These are phyloP conservation scores for Stemphylium beticola DNA, from an alignment of 2,329 filamentous ascomycete genomes.

Conservation along the genomic window DNA sequence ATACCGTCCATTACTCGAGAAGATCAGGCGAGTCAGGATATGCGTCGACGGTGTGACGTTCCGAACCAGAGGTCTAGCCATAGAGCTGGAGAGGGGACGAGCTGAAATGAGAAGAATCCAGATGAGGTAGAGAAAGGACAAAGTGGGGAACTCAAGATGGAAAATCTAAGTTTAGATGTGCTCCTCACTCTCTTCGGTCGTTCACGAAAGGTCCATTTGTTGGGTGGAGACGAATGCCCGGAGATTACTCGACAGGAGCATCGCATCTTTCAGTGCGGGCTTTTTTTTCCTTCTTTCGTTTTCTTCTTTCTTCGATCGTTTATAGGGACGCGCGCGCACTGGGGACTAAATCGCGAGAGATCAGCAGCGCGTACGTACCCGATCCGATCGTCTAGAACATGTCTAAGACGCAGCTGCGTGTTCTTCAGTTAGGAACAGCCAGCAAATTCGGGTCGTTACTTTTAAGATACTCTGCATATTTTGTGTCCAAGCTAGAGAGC, in stretches of 20 bases:
- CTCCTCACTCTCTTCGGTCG: not conserved
- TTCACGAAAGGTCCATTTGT: not conserved
- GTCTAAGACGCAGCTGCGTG: no score
- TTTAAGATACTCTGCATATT: not conserved
- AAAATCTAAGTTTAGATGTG: not conserved
- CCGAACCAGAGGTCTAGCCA: slow-evolving; percentile 34
- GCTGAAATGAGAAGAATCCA: slow-evolving; percentile 38
- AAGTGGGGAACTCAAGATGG: not conserved
- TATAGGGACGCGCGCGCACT: no score
- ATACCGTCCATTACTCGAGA: slow-evolving; percentile 36
- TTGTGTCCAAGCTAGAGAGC: slow-evolving; percentile 1
- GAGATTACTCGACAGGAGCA: slow-evolving; percentile 1
- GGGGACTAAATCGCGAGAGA: no score
- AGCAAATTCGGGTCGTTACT: no score
- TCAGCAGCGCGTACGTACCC: no score
- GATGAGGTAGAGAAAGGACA: slow-evolving; percentile 21
- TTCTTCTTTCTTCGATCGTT: not conserved
- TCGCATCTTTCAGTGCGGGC: not conserved
- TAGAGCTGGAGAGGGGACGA: slow-evolving; percentile 43
- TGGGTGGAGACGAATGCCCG: not conserved
- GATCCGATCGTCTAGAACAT: no score
- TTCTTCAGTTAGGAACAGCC: no score
- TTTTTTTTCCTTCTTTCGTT: not conserved
- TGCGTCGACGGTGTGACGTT: slow-evolving; percentile 39
- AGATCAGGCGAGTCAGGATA: slow-evolving; percentile 39